Base-by-base conservation (phyloP, 2,329 filamentous ascomycete species). In the Fusarium foetens region DNA sequence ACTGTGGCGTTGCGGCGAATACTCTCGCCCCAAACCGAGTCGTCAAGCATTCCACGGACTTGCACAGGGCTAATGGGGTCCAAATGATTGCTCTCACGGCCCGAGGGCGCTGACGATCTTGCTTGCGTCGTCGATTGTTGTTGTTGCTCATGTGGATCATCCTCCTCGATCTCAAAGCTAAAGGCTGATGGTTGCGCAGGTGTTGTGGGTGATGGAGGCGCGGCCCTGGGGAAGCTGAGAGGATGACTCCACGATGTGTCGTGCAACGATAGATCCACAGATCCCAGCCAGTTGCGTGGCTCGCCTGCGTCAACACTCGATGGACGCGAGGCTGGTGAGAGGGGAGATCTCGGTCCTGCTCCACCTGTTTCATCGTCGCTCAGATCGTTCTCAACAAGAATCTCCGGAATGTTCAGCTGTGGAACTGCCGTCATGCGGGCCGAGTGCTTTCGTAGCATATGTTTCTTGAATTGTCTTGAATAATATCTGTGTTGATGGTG, bases 21-120 rank as follows among this genome's bases (percentile, higher is more conserved):
- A 84, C 93, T 97, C 83, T 97, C 94, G 57, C 95, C 93, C 95
- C 95, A 98, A 21, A 93, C 92, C 23, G 94, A 96, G 77, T 95
- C 93, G 77, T 96, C 94, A 60, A 98, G 87, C 79, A 96, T 93
- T 74, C 94, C 91, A 80, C 95, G 89, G 74, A 97, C 93, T 76
- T 94, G 92, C 52, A 91, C 89, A 92, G 91, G 77, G 48, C 58
- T 74, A 36, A 49, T 64, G 17, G 62, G 46, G 19, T 74, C 70
- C 33, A 72, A 35, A 41, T 72, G 66, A 42, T 63, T 62, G 27
- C 90, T 94, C 63, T 95, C 91, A 86, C 80, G 92, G 29, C 90
- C 88, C 46, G 91, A 57, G 19, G 67, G 68, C 36, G 49, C 70
- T 45, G 66, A 84, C 75, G 89, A 89, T 78, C 86, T 88, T 19